Evolutionary conservation across 208 protist genomes (phyloP), one percentile per base, ranked within the genome.

Genomic region (Leishmania aethiopica): DNA sequence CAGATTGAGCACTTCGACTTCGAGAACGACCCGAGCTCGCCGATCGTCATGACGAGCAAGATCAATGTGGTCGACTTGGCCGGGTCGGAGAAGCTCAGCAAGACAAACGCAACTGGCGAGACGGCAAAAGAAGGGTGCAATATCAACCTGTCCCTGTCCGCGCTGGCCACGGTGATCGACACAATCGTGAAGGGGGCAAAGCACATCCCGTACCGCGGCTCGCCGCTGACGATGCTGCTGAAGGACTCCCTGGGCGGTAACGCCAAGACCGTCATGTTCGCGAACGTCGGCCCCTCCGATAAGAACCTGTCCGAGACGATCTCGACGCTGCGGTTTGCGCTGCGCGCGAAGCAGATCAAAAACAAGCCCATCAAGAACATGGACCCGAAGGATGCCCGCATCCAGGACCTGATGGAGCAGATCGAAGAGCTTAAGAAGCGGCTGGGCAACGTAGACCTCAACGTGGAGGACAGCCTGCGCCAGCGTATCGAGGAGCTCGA

Each of bases 41-140:
- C 93, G 3, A 94, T 96, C 78, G 87, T 96, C 80, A 93, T 96
- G 87, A 93, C 89, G 45, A 96, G 93, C 84, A 98, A 96, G 82
- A 96, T 99, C 67, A 98, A 98, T 78, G 86, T 99, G 4, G 96
- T 99, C 47, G 98, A 99, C 83, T 85, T 99, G n/a, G 98, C 98
- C 42, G 98, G 98, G 10, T 97, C 91, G 37, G 98, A 99, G 81
- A 94, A 97, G 86, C 87, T 97, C 62, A 96, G 93, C 83, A 96
- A 96, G 84, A 99, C 98, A 13, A 98, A 97, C 74, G 96, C 98
- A 22, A 96, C 95, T 11, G 98, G 98, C 42, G 91, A 98, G 55
- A 96, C 93, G 45, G 92, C 98, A 32, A 98, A 97, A 86, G 97
- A 99, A 79, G 97, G 96, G 17, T 95, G 92, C 79, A 98, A 97